These are phyloP conservation scores for Microsporum audouinii DNA, from an alignment of 2,329 filamentous ascomycete genomes.

Conservation along the genomic window DNA sequence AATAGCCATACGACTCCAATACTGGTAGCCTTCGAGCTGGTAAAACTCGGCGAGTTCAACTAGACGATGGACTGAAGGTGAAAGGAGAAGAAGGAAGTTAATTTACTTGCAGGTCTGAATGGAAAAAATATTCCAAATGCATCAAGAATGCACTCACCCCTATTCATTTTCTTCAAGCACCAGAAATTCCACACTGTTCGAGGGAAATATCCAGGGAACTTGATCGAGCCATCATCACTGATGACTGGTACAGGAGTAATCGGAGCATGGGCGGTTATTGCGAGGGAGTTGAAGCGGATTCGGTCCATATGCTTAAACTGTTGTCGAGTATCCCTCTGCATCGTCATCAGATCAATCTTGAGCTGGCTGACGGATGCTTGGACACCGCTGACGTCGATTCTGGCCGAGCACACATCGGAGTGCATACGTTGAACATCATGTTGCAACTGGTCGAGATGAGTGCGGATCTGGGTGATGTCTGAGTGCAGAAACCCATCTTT, in stretches of 20 bases:
- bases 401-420: conserved; percentile 25
- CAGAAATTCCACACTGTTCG: conserved; percentile 29
- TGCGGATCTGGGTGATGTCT: conserved; percentile 29
- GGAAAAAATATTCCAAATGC: neutral
- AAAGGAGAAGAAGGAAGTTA: conserved; percentile 10
- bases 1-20: conserved; percentile 27
- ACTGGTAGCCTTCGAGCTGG: conserved; percentile 29
- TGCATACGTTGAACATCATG: conserved; percentile 25
- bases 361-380: conserved; percentile 27
- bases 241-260: conserved; percentile 29
- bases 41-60: conserved; percentile 32
- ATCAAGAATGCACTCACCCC: conserved; percentile 22
- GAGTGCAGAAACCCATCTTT: conserved; percentile 27
- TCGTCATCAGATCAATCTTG: conserved; percentile 26
- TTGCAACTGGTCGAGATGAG: conserved; percentile 28
- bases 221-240: conserved; percentile 25
- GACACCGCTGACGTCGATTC: conserved; percentile 29
- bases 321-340: conserved; percentile 25
- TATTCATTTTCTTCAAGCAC: conserved; percentile 32
- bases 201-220: conserved; percentile 30
- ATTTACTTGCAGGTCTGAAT: neutral
- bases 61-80: conserved; percentile 27
- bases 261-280: conserved; percentile 20
- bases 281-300: no score
- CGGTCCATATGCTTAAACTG: conserved; percentile 11